Percentiles rank a stretch among this genome's conserved stretches.
These are phyloP conservation scores for Dactylellina haptotyla DNA, from an alignment of 2,329 filamentous ascomycete genomes.

Conservation along the genomic window DNA sequence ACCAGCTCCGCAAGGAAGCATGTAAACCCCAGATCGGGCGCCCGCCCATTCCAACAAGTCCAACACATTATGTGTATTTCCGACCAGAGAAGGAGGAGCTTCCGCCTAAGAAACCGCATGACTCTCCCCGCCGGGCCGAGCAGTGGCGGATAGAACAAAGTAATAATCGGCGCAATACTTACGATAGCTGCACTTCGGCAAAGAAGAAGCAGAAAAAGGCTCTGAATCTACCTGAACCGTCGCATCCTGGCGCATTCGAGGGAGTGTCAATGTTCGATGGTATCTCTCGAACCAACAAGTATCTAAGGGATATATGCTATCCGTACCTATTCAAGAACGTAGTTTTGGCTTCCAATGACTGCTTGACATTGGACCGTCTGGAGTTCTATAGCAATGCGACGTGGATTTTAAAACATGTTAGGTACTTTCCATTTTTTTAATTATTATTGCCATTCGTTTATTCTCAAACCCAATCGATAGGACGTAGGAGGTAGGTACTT, in stretches of 20 bases:
- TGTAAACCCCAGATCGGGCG: constrained; percentile 11
- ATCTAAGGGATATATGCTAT: constrained; percentile 26
- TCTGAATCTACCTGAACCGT: neutral
- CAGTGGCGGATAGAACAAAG: constrained; percentile 6
- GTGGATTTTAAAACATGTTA: constrained; percentile 37
- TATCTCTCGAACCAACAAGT: constrained; percentile 32
- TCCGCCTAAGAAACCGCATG: constrained; percentile 22
- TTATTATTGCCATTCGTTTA: neutral
- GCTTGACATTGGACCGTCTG: constrained; percentile 35
- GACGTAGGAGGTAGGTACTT: no score
- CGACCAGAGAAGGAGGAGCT: constrained; percentile 4
- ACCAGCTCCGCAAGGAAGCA: constrained; percentile 18
- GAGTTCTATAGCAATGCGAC: constrained; percentile 28
- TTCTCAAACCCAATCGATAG: no score
- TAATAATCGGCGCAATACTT: neutral
- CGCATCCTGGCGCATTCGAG: neutral
- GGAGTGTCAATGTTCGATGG: constrained; percentile 35
- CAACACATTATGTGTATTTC: constrained; percentile 34
- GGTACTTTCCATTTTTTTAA: constrained; percentile 16
- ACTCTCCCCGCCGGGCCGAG: constrained; percentile 42
- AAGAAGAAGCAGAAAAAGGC: neutral
- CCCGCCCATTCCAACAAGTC: constrained; percentile 33
- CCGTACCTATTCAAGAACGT: constrained; percentile 47
- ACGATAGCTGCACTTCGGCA: no score
- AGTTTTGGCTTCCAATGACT: constrained; percentile 42